Base-by-base conservation (phyloP, 1,284 basidiomycete genomes). In the Chalciporus sp. region DNA sequence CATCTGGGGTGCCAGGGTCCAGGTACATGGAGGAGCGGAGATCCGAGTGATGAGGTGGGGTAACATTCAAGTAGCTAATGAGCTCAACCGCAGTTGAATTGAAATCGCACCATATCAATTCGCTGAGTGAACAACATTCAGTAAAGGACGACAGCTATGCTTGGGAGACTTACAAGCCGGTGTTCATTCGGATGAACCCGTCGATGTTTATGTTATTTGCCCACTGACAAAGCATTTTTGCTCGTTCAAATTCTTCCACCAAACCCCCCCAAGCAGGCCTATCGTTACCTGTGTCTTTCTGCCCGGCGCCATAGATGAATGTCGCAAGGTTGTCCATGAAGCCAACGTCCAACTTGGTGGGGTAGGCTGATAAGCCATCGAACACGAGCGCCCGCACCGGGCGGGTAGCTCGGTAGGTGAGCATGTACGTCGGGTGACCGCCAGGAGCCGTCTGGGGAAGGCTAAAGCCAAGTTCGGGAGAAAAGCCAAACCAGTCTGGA, bases 61-160 rank as follows among this genome's bases (percentile, higher is more conserved):
- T 52, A 11, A 52, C 29, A 27, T 52, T 52, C 47, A 52, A 42
- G 23, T 49, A 47, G 17, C 27, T 52, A 19, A 52, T n/a, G 14
- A 52, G 47, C 35, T 52, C 29, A 8, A 52, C 42, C 2, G 29
- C 51, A n/a, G 41, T 52, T 7, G 51, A 52, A n/a, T 52, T 42
- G n/a, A 52, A 52, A 35, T 49, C 47, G 28, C 51, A 52, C 48
- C 48, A 49, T n/a, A 49, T 49, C 20, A 49, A 14, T 35, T 49
- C 48, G 31, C 47, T 49, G 46, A 52, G 28, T 14, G 10, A 16
- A 31, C 12, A 27, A 33, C 11, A 16, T 31, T 52, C 12, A 33
- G 29, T 49, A 16, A 19, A n/a, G 12, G 28, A 41, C 10, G 23
- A 7, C 7, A 11, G 20, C 11, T 19, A 12, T 17, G 19, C 29